These are phyloP conservation scores for Cetraspora pellucida DNA, from an alignment of 192 early-diverging fungal species.

Conservation along the genomic window DNA sequence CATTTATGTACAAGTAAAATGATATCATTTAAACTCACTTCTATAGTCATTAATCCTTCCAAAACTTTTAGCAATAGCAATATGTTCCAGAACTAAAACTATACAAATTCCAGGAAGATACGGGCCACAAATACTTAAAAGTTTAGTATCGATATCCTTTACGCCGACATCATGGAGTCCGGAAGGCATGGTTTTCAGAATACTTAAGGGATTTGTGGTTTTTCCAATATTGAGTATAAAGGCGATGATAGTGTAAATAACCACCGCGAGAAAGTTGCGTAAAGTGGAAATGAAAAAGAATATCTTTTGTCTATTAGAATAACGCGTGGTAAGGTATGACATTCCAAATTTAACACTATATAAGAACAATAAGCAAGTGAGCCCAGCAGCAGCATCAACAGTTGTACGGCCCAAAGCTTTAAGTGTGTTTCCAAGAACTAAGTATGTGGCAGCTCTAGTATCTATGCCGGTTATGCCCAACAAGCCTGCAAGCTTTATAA, in stretches of 20 bases:
- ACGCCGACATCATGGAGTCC: slow-evolving; percentile 70
- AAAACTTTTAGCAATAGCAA: slow-evolving; percentile 87
- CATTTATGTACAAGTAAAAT: not conserved
- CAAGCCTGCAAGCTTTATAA: slow-evolving; percentile 48
- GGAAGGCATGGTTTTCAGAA: slow-evolving; percentile 72
- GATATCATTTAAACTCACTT: slow-evolving; percentile 33
- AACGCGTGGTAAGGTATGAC: slow-evolving; percentile 43
- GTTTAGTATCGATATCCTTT: slow-evolving; percentile 51
- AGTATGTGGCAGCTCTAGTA: slow-evolving; percentile 70
- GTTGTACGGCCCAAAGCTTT: slow-evolving; percentile 42
- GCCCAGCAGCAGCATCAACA: slow-evolving; percentile 65
- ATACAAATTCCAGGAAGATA: slow-evolving; percentile 70
- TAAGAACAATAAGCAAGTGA: slow-evolving; percentile 49
- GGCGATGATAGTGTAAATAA: slow-evolving; percentile 74
- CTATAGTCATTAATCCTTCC: slow-evolving; percentile 85
- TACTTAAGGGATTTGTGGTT: slow-evolving; percentile 51
- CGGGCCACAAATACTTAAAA: slow-evolving; percentile 53
- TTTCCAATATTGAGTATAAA: slow-evolving; percentile 60
- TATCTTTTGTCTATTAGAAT: slow-evolving; percentile 47
- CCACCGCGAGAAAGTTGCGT: slow-evolving; percentile 74
- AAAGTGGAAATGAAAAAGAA: slow-evolving; percentile 71
- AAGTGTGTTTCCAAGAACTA: slow-evolving; percentile 75
- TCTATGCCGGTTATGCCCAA: slow-evolving; percentile 78
- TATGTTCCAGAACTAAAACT: slow-evolving; percentile 85
- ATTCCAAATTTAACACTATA: slow-evolving; percentile 44